Conservation (phyloP, 257 asterid genomes). For the Solanum pimpinellifolium region DNA sequence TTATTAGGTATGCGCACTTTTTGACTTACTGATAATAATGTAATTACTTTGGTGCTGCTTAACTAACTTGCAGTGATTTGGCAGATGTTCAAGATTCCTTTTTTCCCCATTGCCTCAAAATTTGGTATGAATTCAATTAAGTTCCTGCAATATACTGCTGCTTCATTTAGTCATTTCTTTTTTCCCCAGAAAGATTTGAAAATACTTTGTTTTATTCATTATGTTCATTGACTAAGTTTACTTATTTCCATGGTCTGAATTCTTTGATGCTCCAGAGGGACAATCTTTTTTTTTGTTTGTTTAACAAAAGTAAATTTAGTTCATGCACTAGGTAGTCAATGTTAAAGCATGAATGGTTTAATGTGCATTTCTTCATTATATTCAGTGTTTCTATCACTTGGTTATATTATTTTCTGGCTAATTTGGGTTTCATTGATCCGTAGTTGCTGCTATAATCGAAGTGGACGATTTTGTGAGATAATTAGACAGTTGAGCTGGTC, state of each 20-base stretch:
- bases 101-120: background rate
- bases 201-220: background rate
- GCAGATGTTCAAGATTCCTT: background rate
- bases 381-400: background rate
- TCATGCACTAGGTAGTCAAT: background rate
- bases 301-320: background rate
- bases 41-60: background rate
- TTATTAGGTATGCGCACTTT: background rate
- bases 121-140: background rate
- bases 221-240: background rate
- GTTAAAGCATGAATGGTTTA: background rate
- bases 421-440: background rate
- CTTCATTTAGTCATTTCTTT: background rate
- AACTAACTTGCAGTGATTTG: background rate
- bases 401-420: background rate
- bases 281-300: background rate
- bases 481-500: background rate
- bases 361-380: background rate
- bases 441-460: background rate
- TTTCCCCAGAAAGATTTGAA: background rate
- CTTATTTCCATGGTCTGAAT: background rate
- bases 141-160: background rate
- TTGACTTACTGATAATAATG: background rate
- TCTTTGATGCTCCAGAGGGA: background rate
- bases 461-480: background rate